Conservation (phyloP, 2,329 filamentous ascomycete genomes). For the Emmonsiellopsis sp. region DNA sequence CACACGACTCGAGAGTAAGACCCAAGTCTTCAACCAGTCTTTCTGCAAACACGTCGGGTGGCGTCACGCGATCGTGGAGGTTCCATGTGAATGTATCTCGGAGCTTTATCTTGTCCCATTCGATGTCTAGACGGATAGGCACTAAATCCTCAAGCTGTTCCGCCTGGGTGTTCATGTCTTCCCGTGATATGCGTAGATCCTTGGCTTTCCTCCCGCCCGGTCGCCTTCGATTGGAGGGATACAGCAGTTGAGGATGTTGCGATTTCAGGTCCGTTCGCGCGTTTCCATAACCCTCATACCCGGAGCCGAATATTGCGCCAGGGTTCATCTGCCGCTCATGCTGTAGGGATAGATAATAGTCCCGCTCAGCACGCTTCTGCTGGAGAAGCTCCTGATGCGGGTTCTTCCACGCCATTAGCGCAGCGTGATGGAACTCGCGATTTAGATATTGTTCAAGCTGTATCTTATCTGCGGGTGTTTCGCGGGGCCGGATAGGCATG, state of each 20-base stretch:
- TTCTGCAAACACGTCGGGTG: conserved; percentile 72
- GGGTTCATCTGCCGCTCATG: conserved; percentile 49
- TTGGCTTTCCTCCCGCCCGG: conserved; percentile 68
- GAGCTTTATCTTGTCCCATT: conserved; percentile 89
- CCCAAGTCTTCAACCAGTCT: conserved; percentile 80
- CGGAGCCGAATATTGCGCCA: conserved; percentile 53
- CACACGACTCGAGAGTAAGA: conserved; percentile 59
- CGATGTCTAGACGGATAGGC: conserved; percentile 82
- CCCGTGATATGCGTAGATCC: conserved; percentile 62
- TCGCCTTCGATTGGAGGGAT: conserved; percentile 66
- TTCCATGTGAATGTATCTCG: conserved; percentile 99
- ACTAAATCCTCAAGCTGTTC: conserved; percentile 88
- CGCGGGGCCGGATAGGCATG: conserved; percentile 26
- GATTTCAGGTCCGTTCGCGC: conserved; percentile 64
- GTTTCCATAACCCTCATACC: conserved; percentile 86
- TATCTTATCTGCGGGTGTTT: conserved; percentile 38
- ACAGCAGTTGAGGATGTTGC: conserved; percentile 60
- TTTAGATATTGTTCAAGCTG: conserved; percentile 56
- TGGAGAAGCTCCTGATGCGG: conserved; percentile 49
- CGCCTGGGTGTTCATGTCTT: conserved; percentile 74
- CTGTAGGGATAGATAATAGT: conserved; percentile 60
- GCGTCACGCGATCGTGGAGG: conserved; percentile 76
- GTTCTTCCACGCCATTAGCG: conserved; percentile 42
- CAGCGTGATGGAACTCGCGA: conserved; percentile 52
- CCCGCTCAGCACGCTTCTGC: conserved; percentile 56